These are phyloP conservation scores for Calonectria pseudoturangicola DNA, from an alignment of 2,329 filamentous ascomycete genomes.

Conservation along the genomic window DNA sequence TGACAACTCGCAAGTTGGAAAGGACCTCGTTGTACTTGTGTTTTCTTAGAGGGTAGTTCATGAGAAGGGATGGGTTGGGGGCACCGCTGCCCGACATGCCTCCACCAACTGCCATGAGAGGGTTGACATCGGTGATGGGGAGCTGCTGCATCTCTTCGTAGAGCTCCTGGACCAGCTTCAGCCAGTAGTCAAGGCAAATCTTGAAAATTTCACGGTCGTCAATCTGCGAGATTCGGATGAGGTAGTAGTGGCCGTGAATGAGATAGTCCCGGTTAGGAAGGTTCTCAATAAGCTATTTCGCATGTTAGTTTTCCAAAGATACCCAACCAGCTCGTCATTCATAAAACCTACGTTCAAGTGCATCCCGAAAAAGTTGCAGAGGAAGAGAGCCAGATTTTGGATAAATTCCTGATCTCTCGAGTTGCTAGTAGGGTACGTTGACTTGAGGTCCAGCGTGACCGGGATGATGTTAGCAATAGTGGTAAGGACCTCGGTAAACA, in stretches of 20 bases:
- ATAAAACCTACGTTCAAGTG: conserved; percentile 82
- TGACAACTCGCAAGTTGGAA: conserved; percentile 94
- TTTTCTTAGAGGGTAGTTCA: conserved; percentile 94
- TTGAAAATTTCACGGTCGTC: conserved; percentile 99
- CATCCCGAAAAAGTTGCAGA: conserved; percentile 97
- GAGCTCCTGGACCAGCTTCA: conserved; percentile 96
- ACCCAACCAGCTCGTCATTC: conserved; percentile 39
- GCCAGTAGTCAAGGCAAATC: conserved; percentile 99
- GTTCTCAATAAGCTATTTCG: conserved; percentile 87
- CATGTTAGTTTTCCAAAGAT: conserved; percentile 43
- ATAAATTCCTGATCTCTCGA: conserved; percentile 97
- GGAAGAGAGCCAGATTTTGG: conserved; percentile 95
- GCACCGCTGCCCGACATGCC: conserved; percentile 87
- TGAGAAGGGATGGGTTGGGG: conserved; percentile 87
- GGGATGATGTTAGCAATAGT: conserved; percentile 96
- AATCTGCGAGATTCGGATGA: conserved; percentile 98
- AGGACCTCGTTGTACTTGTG: conserved; percentile 98
- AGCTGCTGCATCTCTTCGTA: conserved; percentile 99
- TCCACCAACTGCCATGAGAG: conserved; percentile 85
- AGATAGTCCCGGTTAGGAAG: conserved; percentile 96
- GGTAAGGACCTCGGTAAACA: conserved; percentile 98
- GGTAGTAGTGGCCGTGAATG: conserved; percentile 96
- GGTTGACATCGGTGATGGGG: conserved; percentile 94
- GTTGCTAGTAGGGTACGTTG: conserved; percentile 93
- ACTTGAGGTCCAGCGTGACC: conserved; percentile 90